A percentile compares a stretch with the other conserved stretches of the same genome.
These are phyloP conservation scores for Pichia deserticola DNA, from an alignment of 805 yeast species.

Conservation along the genomic window DNA sequence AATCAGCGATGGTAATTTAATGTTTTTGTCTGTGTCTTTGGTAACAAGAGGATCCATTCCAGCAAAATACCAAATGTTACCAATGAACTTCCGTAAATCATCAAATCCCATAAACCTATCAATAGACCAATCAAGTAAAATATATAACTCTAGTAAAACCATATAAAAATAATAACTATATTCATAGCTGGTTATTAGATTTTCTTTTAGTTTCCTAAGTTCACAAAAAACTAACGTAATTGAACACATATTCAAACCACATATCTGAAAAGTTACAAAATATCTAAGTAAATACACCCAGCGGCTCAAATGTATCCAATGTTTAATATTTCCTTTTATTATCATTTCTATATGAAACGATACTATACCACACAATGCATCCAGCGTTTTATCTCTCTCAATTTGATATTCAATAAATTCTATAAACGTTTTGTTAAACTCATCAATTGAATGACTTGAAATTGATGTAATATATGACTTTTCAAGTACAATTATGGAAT, in stretches of 20 bases:
- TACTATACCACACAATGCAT: conserved; percentile 11
- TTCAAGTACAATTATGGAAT: conserved; percentile 17
- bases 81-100: conserved; percentile 11
- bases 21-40: too few relatives aligned
- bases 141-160: conserved; percentile 14
- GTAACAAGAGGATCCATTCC: conserved; percentile 6
- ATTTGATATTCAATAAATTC: conserved; percentile 1
- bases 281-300: conserved; percentile 18
- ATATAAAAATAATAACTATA: conserved; percentile 9
- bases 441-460: conserved; percentile 4
- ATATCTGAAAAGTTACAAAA: conserved; percentile 5
- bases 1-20: not conserved
- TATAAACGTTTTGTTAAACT: conserved; percentile 15
- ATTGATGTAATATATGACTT: conserved; percentile 17
- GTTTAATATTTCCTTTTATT: conserved; percentile 1
- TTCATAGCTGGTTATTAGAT: not conserved
- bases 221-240: conserved; percentile 14
- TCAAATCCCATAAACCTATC: conserved; percentile 17
- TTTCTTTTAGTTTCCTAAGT: conserved; percentile 8
- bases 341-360: conserved; percentile 15
- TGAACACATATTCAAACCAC: conserved; percentile 15
- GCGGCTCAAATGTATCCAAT: conserved; percentile 22
- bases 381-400: not conserved
- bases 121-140: conserved; percentile 12
- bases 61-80: conserved; percentile 8